A percentile compares a stretch with the other conserved stretches of the same genome.
These are phyloP conservation scores for Neltuma alba DNA, from an alignment of 306 rosid species.

Conservation along the genomic window DNA sequence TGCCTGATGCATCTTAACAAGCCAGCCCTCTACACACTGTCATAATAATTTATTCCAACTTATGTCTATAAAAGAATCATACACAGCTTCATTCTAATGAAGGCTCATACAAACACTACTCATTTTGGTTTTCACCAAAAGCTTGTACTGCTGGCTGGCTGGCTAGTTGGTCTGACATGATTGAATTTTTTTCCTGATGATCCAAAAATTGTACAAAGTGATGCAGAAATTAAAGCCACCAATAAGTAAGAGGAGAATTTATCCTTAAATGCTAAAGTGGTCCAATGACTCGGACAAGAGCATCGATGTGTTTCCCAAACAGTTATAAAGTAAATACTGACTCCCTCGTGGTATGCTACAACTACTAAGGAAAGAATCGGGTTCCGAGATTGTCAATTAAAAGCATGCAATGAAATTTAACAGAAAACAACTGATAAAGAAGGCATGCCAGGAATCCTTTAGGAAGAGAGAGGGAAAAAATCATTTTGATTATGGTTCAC, in stretches of 20 bases:
- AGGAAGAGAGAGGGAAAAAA: background rate
- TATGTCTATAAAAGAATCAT: background rate
- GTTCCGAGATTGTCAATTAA: slow-evolving; percentile 29
- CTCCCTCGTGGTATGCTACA: background rate
- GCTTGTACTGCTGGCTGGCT: background rate
- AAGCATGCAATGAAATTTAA: background rate
- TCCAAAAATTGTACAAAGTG: background rate
- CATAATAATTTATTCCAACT: background rate
- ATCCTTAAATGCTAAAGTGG: background rate
- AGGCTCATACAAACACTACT: background rate
- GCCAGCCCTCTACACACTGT: background rate
- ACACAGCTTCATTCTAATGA: background rate
- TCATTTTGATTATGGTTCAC: background rate
- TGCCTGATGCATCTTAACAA: background rate
- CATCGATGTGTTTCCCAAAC: slow-evolving; percentile 20
- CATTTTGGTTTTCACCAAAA: background rate
- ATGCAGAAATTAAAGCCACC: background rate
- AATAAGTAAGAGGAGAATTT: slow-evolving; percentile 9
- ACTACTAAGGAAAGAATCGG: slow-evolving; percentile 23
- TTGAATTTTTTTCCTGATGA: background rate
- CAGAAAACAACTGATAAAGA: background rate
- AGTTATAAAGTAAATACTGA: slow-evolving; percentile 8
- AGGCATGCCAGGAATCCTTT: slow-evolving; percentile 6
- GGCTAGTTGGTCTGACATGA: background rate
- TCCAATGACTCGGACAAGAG: slow-evolving; percentile 2